Conservation (phyloP, 2,329 filamentous ascomycete species). For the Rutstroemia sydowiana region DNA sequence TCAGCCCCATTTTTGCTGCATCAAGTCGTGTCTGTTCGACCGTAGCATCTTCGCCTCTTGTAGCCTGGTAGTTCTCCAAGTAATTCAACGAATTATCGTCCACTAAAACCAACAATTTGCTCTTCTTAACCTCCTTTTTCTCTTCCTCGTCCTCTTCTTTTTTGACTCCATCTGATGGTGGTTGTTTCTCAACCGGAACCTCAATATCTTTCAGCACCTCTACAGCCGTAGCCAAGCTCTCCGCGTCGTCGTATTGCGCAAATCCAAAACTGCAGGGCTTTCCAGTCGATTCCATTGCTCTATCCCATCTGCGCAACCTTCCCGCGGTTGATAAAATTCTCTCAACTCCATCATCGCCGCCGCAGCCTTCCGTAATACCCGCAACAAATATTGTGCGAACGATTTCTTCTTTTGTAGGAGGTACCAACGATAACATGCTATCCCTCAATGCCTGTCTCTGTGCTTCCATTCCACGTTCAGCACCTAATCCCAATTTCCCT, state of each 20-base stretch:
- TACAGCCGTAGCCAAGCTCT: slow-evolving; percentile 77
- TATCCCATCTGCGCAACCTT: slow-evolving; percentile 76
- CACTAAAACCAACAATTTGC: slow-evolving; percentile 63
- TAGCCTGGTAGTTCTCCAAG: slow-evolving; percentile 71
- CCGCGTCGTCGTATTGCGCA: slow-evolving; percentile 87
- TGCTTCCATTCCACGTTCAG: slow-evolving; percentile 50
- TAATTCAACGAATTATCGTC: slow-evolving; percentile 80
- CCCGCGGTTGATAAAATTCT: slow-evolving; percentile 71
- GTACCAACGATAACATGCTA: slow-evolving; percentile 63
- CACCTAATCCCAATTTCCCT: slow-evolving; percentile 32
- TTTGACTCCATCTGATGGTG: slow-evolving; percentile 37
- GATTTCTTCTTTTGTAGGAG: slow-evolving; percentile 84
- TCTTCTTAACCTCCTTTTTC: slow-evolving; percentile 51
- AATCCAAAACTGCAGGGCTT: slow-evolving; percentile 88
- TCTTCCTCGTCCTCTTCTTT: slow-evolving; percentile 36
- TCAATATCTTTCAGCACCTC: slow-evolving; percentile 77
- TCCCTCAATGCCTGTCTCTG: slow-evolving; percentile 62
- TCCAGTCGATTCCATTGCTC: slow-evolving; percentile 64
- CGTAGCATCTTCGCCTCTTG: slow-evolving; percentile 53
- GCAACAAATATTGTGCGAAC: slow-evolving; percentile 85
- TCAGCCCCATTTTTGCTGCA: slow-evolving; percentile 59
- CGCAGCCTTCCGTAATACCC: slow-evolving; percentile 71
- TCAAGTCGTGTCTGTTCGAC: slow-evolving; percentile 62
- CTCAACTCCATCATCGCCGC: slow-evolving; percentile 73
- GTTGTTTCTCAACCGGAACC: slow-evolving; percentile 72